Evolutionary conservation across 805 yeast species (phyloP).

Genomic region (Metschnikowia sp.): DNA sequence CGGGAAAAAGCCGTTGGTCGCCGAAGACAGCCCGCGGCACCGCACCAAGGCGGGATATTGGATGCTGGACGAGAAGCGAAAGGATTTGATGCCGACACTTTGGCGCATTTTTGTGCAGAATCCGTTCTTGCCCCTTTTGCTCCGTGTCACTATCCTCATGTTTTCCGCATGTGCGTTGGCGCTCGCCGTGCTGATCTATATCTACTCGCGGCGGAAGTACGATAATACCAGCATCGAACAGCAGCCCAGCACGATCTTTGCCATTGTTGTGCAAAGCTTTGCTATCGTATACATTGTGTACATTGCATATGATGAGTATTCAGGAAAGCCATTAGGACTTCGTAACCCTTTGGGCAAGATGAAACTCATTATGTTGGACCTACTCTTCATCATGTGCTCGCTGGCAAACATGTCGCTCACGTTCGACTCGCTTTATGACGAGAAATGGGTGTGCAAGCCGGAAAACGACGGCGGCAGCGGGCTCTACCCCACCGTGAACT

Average conservation of each 20-base stretch:
- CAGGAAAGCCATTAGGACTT: slow-evolving; percentile 87
- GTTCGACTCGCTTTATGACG: slow-evolving; percentile 77
- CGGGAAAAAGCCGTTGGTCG: slow-evolving; percentile 3
- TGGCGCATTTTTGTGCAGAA: slow-evolving; percentile 61
- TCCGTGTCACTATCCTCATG: slow-evolving; percentile 49
- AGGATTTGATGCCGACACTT: slow-evolving; percentile 61
- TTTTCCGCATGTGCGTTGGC: slow-evolving; percentile 69
- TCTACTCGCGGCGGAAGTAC: slow-evolving; percentile 32
- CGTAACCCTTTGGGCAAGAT: slow-evolving; percentile 83
- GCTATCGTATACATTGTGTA: slow-evolving; percentile 76
- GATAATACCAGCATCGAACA: slow-evolving; percentile 48
- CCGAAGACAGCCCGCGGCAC: slow-evolving; percentile 28
- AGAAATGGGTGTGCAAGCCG: slow-evolving; percentile 67
- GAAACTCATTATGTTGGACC: slow-evolving; percentile 75
- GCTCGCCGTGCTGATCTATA: slow-evolving; percentile 59
- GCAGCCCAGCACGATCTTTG: slow-evolving; percentile 91
- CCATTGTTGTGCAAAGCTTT: slow-evolving; percentile 75
- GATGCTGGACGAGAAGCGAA: slow-evolving; percentile 61
- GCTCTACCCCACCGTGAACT: slow-evolving; percentile 33
- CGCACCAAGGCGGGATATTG: slow-evolving; percentile 62
- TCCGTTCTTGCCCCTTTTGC: slow-evolving; percentile 76
- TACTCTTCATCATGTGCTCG: slow-evolving; percentile 82
- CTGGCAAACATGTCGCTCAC: slow-evolving; percentile 85
- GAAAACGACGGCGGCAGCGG: slow-evolving; percentile 23
- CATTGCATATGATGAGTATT: slow-evolving; percentile 87